phyloP scores from a whole-genome alignment of 805 yeast genomes.

The Saccharomycopsis synnaedendra region DNA sequence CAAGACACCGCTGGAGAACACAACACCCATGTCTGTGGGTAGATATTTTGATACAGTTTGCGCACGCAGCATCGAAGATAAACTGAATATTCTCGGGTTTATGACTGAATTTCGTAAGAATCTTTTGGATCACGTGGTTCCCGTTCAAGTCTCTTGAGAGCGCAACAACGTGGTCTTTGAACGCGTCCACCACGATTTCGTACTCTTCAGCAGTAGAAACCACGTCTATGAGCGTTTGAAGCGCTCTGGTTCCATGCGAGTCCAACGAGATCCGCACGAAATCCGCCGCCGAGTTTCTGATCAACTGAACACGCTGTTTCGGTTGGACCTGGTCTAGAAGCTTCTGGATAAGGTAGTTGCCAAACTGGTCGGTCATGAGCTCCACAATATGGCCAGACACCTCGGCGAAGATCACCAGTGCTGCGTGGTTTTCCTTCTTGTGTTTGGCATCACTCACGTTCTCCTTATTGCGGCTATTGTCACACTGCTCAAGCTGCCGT shows the following conservation, averaged over 20 bases:
- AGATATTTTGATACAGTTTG: constrained; percentile 68
- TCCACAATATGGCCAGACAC: constrained; percentile 69
- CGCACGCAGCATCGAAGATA: constrained; percentile 76
- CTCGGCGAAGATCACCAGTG: constrained; percentile 71
- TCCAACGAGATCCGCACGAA: constrained; percentile 76
- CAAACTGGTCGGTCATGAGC: constrained; percentile 91
- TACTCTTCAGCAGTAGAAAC: constrained; percentile 64
- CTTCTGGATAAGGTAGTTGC: constrained; percentile 92
- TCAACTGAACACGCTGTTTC: constrained; percentile 59
- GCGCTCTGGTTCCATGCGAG: constrained; percentile 93
- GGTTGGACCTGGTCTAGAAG: constrained; percentile 63
- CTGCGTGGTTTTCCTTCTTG: constrained; percentile 28
- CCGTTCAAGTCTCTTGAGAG: constrained; percentile 88
- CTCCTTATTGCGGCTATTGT: not conserved
- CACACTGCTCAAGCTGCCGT: constrained; percentile 60
- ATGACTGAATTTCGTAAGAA: constrained; percentile 55
- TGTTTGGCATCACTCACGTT: not conserved
- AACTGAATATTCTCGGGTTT: constrained; percentile 65
- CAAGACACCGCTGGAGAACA: constrained; percentile 89
- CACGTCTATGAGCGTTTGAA: constrained; percentile 86
- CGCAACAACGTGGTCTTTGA: constrained; percentile 62
- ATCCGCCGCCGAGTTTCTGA: constrained; percentile 41
- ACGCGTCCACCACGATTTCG: constrained; percentile 43
- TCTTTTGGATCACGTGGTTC: constrained; percentile 91
- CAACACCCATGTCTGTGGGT: constrained; percentile 98